Base-by-base conservation (phyloP, 805 yeast species). In the Kazachstania bromeliacearum region DNA sequence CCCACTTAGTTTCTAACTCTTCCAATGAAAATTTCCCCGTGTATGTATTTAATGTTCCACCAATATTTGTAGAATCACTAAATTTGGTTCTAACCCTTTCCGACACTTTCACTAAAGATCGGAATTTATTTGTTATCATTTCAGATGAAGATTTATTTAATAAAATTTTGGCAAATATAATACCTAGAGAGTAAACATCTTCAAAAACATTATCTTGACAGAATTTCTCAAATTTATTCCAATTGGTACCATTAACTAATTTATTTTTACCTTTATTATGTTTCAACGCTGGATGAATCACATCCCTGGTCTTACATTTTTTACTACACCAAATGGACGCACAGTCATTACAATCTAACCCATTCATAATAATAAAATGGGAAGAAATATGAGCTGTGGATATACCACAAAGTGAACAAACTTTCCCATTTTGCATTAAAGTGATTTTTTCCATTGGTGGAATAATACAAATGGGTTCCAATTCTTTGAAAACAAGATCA, bases 381-480 rank as follows among this genome's bases (percentile, higher is more conserved):
- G 57, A 51, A 9, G 53, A 43, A 12, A 47, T 42, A 27, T 52
- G 46, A 23, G 29, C 43, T 26, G 77, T 57, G 2, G 77, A 59
- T 31, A 69, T 67, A 0, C 87, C 85, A 63, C 95, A 84, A 50
- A 71, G 68, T 2, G 84, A 64, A 55, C 95, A 84, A 3, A 84
- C 82, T 46, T 72, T 73, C 0, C 87, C 83, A 15, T 57, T 51
- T 31, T 70, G 64, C 46, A 81, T 72, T 39, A 81, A 59, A 26
- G 71, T 67, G 31, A 76, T 59, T 46, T 77, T 75, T 12, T 80
- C 85, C 42, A 83, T 63, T 3, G 81, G 84, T 2, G 89, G 84
- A 1, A 82, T 62, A 26, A 73, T 70, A 28, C 71, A 62, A 38
- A 84, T 64, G 5, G 85, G 74, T 1, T 61, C 64, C 9, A 55